Conservation (phyloP, 208 protist species). For the Trypanosoma scelopori region DNA sequence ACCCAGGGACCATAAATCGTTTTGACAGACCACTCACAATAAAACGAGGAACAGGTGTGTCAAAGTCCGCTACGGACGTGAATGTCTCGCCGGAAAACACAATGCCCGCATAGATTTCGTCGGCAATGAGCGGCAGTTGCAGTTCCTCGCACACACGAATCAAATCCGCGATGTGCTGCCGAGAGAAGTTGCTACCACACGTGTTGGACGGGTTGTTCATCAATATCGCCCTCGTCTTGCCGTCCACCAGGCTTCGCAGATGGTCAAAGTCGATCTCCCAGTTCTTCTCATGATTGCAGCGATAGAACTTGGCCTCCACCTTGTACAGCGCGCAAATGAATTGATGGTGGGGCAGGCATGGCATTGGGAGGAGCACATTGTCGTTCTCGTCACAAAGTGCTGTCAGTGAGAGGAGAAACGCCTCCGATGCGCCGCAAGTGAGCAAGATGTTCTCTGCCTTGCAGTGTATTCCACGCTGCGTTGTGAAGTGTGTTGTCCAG, state of each 20-base stretch:
- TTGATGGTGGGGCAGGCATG: conserved; percentile 93
- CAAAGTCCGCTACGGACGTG: conserved; percentile 79
- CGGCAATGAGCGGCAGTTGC: conserved; percentile 90
- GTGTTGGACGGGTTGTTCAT: conserved; percentile 96
- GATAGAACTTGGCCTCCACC: conserved; percentile 82
- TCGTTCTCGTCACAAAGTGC: conserved; percentile 81
- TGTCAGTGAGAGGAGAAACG: conserved; percentile 79
- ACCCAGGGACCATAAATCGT: conserved; percentile 91
- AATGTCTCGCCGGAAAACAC: conserved; percentile 80
- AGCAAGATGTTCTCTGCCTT: conserved; percentile 73
- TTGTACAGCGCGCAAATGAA: conserved; percentile 75
- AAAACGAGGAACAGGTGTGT: conserved; percentile 77
- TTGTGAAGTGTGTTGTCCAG: conserved; percentile 23
- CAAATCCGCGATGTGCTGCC: conserved; percentile 79
- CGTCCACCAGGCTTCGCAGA: conserved; percentile 73
- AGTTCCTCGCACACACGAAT: conserved; percentile 84
- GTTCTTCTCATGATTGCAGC: conserved; percentile 69
- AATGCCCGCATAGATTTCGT: conserved; percentile 96
- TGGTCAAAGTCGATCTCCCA: conserved; percentile 91
- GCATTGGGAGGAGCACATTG: conserved; percentile 90
- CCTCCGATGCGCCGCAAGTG: conserved; percentile 84
- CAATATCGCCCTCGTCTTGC: conserved; percentile 84
- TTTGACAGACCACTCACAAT: conserved; percentile 92
- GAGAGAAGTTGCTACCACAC: conserved; percentile 90
- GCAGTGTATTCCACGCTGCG: not conserved